Percentiles rank a stretch among this genome's conserved stretches.
These are phyloP conservation scores for Kodamaea sp. DNA, from an alignment of 1,139 yeast genomes.

Conservation along the genomic window DNA sequence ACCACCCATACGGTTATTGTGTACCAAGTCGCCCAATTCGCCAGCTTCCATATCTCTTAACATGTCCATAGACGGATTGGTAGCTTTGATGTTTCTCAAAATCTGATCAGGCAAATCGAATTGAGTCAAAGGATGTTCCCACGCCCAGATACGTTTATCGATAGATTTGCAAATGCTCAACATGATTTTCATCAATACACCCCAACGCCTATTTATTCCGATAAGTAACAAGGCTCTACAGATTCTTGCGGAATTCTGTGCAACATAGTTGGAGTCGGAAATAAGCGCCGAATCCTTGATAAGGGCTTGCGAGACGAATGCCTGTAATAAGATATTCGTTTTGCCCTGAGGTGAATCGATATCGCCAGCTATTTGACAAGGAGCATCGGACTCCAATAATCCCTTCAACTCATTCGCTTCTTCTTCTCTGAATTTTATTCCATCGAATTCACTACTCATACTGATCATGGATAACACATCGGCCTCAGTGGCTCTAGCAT, in stretches of 20 bases:
- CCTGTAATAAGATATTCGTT: slow-evolving; percentile 83
- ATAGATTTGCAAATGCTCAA: slow-evolving; percentile 82
- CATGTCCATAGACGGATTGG: slow-evolving; percentile 67
- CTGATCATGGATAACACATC: slow-evolving; percentile 87
- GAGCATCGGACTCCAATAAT: slow-evolving; percentile 60
- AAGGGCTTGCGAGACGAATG: slow-evolving; percentile 75
- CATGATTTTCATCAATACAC: slow-evolving; percentile 70
- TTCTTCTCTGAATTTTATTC: slow-evolving; percentile 85
- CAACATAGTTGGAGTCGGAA: slow-evolving; percentile 90
- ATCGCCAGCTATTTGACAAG: slow-evolving; percentile 84
- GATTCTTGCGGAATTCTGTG: slow-evolving; percentile 93
- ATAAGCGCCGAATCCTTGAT: slow-evolving; percentile 78
- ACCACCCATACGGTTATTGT: slow-evolving; percentile 73
- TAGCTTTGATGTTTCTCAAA: slow-evolving; percentile 59
- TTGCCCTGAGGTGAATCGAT: slow-evolving; percentile 80
- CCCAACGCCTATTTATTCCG: slow-evolving; percentile 90
- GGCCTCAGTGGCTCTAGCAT: slow-evolving; percentile 87
- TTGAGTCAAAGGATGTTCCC: slow-evolving; percentile 87
- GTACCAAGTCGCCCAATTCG: slow-evolving; percentile 89
- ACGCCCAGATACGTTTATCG: slow-evolving; percentile 84
- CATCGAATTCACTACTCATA: slow-evolving; percentile 93
- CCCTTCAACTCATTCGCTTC: slow-evolving; percentile 72
- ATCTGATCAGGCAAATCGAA: slow-evolving; percentile 77
- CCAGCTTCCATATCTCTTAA: slow-evolving; percentile 71
- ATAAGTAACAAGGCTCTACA: slow-evolving; percentile 86